phyloP scores from a whole-genome alignment of 768 basidiomycete species.

The Macrocybe gigantea region DNA sequence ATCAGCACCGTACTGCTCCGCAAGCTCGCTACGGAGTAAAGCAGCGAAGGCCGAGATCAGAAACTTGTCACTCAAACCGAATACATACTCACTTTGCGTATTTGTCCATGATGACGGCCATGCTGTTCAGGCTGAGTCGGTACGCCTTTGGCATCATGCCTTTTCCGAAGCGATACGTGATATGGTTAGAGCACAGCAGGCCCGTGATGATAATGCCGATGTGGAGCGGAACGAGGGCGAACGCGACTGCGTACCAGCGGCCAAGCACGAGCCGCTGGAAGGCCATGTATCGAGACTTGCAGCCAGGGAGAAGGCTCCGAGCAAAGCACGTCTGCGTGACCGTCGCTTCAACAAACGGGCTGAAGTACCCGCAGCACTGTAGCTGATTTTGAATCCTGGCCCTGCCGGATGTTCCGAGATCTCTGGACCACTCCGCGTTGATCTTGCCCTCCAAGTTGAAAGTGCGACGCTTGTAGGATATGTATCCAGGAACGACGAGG shows the following conservation, averaged over 20 bases:
- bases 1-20: slow-evolving; percentile 59
- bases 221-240: slow-evolving; percentile 63
- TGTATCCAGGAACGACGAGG: slow-evolving; percentile 72
- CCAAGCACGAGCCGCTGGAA: slow-evolving; percentile 50
- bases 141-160: slow-evolving; percentile 87
- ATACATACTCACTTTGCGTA: slow-evolving; percentile 56
- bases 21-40: slow-evolving; percentile 44
- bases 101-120: slow-evolving; percentile 81
- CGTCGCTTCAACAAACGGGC: slow-evolving; percentile 75
- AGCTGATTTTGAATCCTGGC: slow-evolving; percentile 69
- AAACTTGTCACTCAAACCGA: neutral
- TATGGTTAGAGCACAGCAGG: slow-evolving; percentile 72
- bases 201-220: slow-evolving; percentile 56
- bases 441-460: slow-evolving; percentile 70
- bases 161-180: slow-evolving; percentile 84
- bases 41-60: neutral
- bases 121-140: slow-evolving; percentile 58
- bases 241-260: slow-evolving; percentile 60
- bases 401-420: slow-evolving; percentile 51
- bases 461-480: slow-evolving; percentile 60
- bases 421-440: slow-evolving; percentile 67
- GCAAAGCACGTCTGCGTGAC: slow-evolving; percentile 69
- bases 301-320: slow-evolving; percentile 64
- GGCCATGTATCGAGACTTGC: slow-evolving; percentile 57
- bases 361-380: slow-evolving; percentile 75